phyloP scores from a whole-genome alignment of 2,329 filamentous ascomycete species.

The Cryphonectria naterciae region DNA sequence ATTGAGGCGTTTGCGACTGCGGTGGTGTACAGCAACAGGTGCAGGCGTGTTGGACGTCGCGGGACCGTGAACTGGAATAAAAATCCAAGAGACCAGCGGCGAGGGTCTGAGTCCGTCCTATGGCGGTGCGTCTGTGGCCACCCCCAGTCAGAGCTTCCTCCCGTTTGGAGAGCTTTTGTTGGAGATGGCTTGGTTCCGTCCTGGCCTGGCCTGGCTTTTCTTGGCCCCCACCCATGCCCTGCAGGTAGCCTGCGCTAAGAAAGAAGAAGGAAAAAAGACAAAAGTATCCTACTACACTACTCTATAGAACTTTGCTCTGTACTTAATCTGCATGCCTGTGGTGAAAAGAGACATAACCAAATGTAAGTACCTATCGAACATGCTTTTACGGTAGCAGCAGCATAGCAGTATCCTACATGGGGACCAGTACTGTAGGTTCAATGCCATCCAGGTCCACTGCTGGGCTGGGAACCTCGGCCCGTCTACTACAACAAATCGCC shows the following conservation, averaged over 20 bases:
- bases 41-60: neutral
- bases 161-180: conserved; percentile 1
- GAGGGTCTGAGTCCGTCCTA: neutral
- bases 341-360: too few relatives aligned
- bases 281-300: neutral
- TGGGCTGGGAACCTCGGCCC: neutral
- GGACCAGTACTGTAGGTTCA: neutral
- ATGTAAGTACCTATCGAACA: too few relatives aligned
- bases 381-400: neutral
- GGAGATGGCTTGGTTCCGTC: neutral
- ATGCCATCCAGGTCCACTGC: neutral
- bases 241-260: neutral
- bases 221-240: neutral
- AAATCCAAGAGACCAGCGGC: neutral
- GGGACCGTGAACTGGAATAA: neutral
- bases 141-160: neutral
- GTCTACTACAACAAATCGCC: neutral
- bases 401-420: neutral
- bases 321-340: too few relatives aligned
- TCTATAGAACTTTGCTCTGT: too few relatives aligned
- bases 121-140: neutral
- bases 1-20: neutral
- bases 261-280: neutral
- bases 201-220: neutral
- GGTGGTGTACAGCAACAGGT: neutral